These are phyloP conservation scores for Phytophthora lateralis DNA, from an alignment of 352 stramenopile genomes.

Conservation along the genomic window DNA sequence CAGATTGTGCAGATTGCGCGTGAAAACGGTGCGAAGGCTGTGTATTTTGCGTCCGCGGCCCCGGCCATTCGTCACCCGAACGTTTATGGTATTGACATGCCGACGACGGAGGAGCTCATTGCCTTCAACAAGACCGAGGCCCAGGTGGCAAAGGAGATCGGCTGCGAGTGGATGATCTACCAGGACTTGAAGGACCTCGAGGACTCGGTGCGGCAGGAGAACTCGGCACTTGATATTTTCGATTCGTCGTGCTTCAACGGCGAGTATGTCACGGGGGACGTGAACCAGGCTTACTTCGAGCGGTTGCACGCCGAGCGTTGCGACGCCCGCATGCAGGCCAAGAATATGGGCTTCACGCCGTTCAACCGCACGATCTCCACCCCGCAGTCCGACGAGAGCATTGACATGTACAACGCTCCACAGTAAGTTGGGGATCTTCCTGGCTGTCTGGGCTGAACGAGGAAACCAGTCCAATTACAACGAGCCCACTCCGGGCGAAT, in stretches of 20 bases:
- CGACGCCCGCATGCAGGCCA: constrained; percentile 83
- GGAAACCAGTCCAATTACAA: constrained; percentile 21
- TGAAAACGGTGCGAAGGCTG: constrained; percentile 95
- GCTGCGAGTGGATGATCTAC: constrained; percentile 96
- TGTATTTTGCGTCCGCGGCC: constrained; percentile 97
- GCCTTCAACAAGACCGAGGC: constrained; percentile 95
- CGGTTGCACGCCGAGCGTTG: constrained; percentile 79
- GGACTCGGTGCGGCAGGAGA: constrained; percentile 82
- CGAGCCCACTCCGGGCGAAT: constrained; percentile 11
- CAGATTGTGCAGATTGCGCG: constrained; percentile 99
- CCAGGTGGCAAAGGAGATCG: constrained; percentile 94
- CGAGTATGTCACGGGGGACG: constrained; percentile 95
- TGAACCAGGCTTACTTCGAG: constrained; percentile 86
- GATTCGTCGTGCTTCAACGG: constrained; percentile 98
- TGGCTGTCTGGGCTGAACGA: constrained; percentile 17
- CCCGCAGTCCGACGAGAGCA: constrained; percentile 81
- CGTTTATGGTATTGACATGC: constrained; percentile 99
- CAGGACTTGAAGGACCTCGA: constrained; percentile 94
- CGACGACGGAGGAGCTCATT: constrained; percentile 97
- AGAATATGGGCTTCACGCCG: constrained; percentile 80
- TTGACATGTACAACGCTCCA: constrained; percentile 90
- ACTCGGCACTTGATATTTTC: constrained; percentile 77
- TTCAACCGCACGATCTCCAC: constrained; percentile 83
- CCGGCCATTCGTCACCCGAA: constrained; percentile 99
- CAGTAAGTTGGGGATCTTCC: constrained; percentile 51